Base-by-base conservation (phyloP, 192 early-diverging fungal species). In the Linnemannia hyalina region DNA sequence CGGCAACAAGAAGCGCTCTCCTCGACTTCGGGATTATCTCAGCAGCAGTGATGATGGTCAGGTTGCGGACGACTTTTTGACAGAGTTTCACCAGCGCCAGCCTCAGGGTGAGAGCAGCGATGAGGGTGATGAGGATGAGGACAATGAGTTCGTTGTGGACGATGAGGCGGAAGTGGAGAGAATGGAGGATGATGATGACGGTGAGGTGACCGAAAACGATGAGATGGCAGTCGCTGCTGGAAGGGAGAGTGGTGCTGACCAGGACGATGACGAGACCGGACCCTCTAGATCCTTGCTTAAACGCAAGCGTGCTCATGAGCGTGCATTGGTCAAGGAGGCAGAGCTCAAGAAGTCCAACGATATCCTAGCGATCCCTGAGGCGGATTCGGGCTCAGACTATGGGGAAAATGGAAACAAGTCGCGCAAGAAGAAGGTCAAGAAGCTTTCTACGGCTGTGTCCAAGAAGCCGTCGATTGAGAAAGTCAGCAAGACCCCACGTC, bases 1-100 rank as follows among this genome's bases (percentile, higher is more conserved):
- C 20, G 68, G 70, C 74, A 88, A 80, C 26, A 86, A 80, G 74
- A 77, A 88, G 26, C 74, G 88, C 32, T 78, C 75, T 23, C 83
- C 86, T 35, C 79, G 91, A 20, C 83, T 90, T 65, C 88, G 90
- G 42, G 90, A 91, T 41, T 91, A 90, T 70, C 88, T 90, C 23
- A 90, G 88, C 32, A 89, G 89, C 74, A 88, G 84, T 9, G 89
- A 90, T 40, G 86, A 90, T 72, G 82, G 88, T 22, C 80, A 72
- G 26, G 87, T 83, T 26, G 78, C 87, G n/a, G 82, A 85, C 69
- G 88, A 90, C 32, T 92, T 92, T 73, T 77, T 92, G 54, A 83
- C 85, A 44, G 85, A 90, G 68, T 88, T 92, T 26, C 86, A 88
- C 36, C 77, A 83, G 68, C 87, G 88, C 54, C 89, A 91, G 35